Base-by-base conservation (phyloP, 169 alveolate species). In the Perkinsus olseni region DNA sequence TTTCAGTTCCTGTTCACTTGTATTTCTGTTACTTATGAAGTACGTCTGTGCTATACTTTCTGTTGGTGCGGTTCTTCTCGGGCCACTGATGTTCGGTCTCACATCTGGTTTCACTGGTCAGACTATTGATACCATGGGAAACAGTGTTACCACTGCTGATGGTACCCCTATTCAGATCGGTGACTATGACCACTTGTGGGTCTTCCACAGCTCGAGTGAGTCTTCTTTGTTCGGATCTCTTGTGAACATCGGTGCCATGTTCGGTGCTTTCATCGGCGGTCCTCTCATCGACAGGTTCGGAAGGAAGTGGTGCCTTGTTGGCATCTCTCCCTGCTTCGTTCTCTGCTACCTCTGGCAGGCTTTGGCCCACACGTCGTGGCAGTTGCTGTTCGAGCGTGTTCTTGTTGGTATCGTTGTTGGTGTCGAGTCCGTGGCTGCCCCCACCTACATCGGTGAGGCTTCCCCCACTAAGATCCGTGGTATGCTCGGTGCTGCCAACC, bases 51-150 rank as follows among this genome's bases (percentile, higher is more conserved):
- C 82, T 62, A 62, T 62, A 62, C 82, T 62, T 28, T 62, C 82
- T 28, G 82, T 62, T 62, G 82, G 37, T 21, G 82, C 82, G 82
- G 82, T 62, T 24, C 82, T 62, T 4, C 82, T 62, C 31, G 82
- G 82, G 13, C 82, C 82, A 62, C 82, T 62, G 1, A 62, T 62
- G 82, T 62, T 62, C 31, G 82, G 82, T 62, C 82, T 62, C 82
- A 62, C 82, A 62, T 62, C 82, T 62, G 82, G 82, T 62, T 62
- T 62, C 82, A 62, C 82, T 28, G 82, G 82, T 62, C 82, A 62
- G 82, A 62, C 82, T 62, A 62, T 62, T 24, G 82, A 62, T 24
- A 62, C 82, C 31, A 62, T 62, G 82, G 82, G 82, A 21, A 62
- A 62, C 31, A 62, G 82, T 62, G 82, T 62, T 24, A 62, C 82